These are phyloP conservation scores for Pleurotus salmoneostramineus DNA, from an alignment of 768 basidiomycete genomes.

Conservation along the genomic window DNA sequence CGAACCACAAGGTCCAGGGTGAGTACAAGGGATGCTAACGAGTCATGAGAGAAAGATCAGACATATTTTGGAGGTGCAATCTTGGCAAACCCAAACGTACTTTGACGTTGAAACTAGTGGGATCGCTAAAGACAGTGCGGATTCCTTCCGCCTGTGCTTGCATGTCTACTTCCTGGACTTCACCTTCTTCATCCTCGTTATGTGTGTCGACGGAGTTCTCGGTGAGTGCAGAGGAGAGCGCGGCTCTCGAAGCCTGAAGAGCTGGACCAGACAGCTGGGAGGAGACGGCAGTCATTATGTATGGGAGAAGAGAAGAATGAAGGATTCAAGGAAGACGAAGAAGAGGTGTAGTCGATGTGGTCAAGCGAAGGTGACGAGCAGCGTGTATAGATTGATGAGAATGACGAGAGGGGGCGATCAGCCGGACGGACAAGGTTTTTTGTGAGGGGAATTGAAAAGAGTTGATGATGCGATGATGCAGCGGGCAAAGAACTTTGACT, in stretches of 20 bases:
- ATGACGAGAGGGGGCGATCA: background rate
- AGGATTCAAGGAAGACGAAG: background rate
- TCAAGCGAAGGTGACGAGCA: background rate
- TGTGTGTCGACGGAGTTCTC: conserved; percentile 41
- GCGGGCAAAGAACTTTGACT: background rate
- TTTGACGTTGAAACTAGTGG: conserved; percentile 95
- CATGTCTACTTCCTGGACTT: conserved; percentile 87
- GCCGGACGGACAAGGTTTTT: background rate
- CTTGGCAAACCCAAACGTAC: conserved; percentile 34
- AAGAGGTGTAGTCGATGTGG: background rate
- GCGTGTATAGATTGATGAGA: background rate
- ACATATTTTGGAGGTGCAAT: background rate
- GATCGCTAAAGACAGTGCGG: conserved; percentile 91
- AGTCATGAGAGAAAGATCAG: background rate
- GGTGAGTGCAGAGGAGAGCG: conserved; percentile 68
- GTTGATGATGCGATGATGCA: background rate
- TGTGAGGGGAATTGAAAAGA: background rate
- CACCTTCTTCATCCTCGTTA: conserved; percentile 59
- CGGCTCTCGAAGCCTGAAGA: conserved; percentile 76
- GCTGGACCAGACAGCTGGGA: conserved; percentile 60
- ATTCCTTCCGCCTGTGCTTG: conserved; percentile 78
- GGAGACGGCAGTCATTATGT: conserved; percentile 29
- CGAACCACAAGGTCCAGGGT: conserved; percentile 97
- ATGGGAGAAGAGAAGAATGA: conserved; percentile 10
- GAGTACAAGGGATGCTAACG: conserved; percentile 89